Percentiles rank a stretch among this genome's conserved stretches.
These are phyloP conservation scores for Trichoderma koningii DNA, from an alignment of 2,329 filamentous ascomycete genomes.

Conservation along the genomic window DNA sequence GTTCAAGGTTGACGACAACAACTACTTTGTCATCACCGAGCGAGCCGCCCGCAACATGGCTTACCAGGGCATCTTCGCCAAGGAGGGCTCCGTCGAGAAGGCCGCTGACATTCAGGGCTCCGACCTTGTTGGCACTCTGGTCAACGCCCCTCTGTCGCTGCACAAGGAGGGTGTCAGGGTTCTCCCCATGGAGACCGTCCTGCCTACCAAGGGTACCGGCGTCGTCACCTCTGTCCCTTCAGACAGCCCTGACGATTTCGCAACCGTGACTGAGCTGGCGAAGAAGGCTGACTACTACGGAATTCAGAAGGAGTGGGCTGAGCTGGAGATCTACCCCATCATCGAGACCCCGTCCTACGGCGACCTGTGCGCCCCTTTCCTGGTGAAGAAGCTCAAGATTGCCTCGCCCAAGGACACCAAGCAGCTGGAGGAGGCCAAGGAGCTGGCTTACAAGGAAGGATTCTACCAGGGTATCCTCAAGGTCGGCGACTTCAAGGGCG, in stretches of 20 bases:
- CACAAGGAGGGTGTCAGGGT: conserved; percentile 84
- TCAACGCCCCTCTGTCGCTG: conserved; percentile 84
- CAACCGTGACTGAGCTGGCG: conserved; percentile 79
- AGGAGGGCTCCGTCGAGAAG: conserved; percentile 74
- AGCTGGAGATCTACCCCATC: conserved; percentile 84
- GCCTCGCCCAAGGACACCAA: conserved; percentile 92
- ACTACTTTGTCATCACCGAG: conserved; percentile 83
- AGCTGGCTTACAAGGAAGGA: conserved; percentile 93
- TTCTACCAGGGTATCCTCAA: conserved; percentile 95
- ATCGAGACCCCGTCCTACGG: conserved; percentile 88
- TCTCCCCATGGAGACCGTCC: conserved; percentile 91
- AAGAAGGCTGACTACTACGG: conserved; percentile 97
- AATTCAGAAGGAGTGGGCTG: conserved; percentile 95
- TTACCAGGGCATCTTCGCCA: conserved; percentile 82
- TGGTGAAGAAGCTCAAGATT: conserved; percentile 94
- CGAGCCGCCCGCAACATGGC: conserved; percentile 94
- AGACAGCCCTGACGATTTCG: conserved; percentile 91
- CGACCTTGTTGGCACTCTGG: conserved; percentile 81
- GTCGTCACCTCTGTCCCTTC: conserved; percentile 96
- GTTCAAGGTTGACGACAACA: conserved; percentile 74
- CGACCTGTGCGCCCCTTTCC: conserved; percentile 76
- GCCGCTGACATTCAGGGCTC: conserved; percentile 74
- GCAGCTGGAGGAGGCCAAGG: conserved; percentile 88
- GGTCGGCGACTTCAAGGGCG: conserved; percentile 82
- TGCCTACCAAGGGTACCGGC: conserved; percentile 91